phyloP scores from a whole-genome alignment of 192 early-diverging fungal genomes.

The Mortierella antarctica region DNA sequence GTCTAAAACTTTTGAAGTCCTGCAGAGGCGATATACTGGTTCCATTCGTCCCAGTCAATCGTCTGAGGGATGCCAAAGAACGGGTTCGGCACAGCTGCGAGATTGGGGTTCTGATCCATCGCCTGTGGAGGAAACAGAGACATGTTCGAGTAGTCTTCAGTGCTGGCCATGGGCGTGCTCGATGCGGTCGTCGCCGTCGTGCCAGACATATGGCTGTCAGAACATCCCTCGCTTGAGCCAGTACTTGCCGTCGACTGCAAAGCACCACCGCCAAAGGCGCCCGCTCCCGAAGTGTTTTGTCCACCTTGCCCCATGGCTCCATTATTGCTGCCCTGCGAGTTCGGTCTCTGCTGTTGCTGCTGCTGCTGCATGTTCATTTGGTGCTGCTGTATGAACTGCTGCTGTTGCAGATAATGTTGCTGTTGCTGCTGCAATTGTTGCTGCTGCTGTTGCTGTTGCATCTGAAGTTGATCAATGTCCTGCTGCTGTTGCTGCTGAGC shows the following conservation, averaged over 20 bases:
- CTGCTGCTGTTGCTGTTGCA: slow-evolving; percentile 2
- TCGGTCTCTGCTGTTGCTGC: slow-evolving; percentile 21
- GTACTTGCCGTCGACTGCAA: too few species aligned
- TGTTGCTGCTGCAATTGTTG: slow-evolving; percentile 22
- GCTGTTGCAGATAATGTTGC: slow-evolving; percentile 35
- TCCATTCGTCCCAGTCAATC: slow-evolving; percentile 55
- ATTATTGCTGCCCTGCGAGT: slow-evolving; percentile 1
- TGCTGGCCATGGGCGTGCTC: slow-evolving; percentile 4
- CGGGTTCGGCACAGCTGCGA: slow-evolving; percentile 39
- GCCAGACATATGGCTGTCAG: background rate
- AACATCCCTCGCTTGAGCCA: background rate
- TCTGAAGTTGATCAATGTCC: slow-evolving; percentile 5
- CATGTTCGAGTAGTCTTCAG: slow-evolving; percentile 28
- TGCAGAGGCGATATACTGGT: slow-evolving; percentile 45
- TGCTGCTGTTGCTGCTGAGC: slow-evolving; percentile 17
- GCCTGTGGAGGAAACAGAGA: slow-evolving; percentile 36
- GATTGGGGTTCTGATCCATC: slow-evolving; percentile 21
- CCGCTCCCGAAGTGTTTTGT: too few species aligned
- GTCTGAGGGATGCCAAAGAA: slow-evolving; percentile 53
- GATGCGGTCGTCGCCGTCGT: background rate
- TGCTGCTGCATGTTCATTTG: slow-evolving; percentile 41
- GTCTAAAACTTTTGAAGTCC: slow-evolving; percentile 35
- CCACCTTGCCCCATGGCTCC: too few species aligned
- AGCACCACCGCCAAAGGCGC: too few species aligned
- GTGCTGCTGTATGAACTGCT: slow-evolving; percentile 46